Base-by-base conservation (phyloP, 129 eudicot species). In the Tanacetum coccineum region DNA sequence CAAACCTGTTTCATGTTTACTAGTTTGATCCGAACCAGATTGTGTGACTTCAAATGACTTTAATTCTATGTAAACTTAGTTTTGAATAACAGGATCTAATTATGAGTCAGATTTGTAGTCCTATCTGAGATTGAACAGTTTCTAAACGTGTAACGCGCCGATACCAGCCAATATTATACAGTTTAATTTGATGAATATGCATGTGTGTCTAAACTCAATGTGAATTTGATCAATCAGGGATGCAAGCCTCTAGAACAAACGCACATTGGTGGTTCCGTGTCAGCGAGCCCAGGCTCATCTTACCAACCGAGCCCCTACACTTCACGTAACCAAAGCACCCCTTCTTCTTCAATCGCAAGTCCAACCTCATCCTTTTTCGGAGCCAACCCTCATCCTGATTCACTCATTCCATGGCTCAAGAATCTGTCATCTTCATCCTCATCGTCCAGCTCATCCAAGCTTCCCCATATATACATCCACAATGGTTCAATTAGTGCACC, bases 401-500 rank as follows among this genome's bases (percentile, higher is more conserved):
- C 89, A 70, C 87, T 87, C 65, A 87, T 87, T 62, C 95, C 95
- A 1, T 87, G 95, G 95, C 90, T 87, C 14, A 81, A 87, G 64
- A 83, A 84, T 68, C 85, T 87, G 64, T 81, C 95, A 3, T 87
- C 95, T 50, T 75, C 76, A 25, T 81, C 94, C 47, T 83, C 95
- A 2, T 79, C 93, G 2, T 56, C 83, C 59, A 70, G 76, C 55
- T 81, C 89, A 22, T 70, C 91, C 70, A 88, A 85, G 77, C 62
- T 79, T 66, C 89, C 84, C 42, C 80, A 79, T 53, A 74, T 73
- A 28, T 56, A 70, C 32, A 26, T 80, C 65, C 88, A 80, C 46
- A 79, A 80, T 28, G 97, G 97, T 57, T 84, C 95, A 58, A 70
- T 90, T 22, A 90, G 97, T 62, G 97, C 97, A 15, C 97, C 97